phyloP scores from a whole-genome alignment of 768 basidiomycete genomes.

The Tricholomella constricta region DNA sequence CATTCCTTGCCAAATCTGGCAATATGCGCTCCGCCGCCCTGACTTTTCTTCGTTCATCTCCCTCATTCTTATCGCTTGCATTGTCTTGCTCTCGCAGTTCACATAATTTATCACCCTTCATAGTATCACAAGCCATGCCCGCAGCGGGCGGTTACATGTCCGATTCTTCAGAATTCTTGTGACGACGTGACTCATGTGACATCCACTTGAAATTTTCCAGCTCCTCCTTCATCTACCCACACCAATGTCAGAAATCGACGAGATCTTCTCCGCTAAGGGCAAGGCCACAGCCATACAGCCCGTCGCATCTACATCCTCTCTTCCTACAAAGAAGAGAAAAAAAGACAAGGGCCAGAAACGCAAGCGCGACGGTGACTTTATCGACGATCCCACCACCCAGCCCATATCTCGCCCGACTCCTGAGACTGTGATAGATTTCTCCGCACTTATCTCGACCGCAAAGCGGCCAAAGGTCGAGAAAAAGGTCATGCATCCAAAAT shows the following conservation, averaged over 20 bases:
- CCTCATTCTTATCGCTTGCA: background rate
- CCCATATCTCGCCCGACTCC: constrained; percentile 45
- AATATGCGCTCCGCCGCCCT: background rate
- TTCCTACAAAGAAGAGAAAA: constrained; percentile 48
- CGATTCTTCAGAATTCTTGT: background rate
- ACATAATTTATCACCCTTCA: background rate
- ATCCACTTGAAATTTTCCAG: constrained; percentile 4
- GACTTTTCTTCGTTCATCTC: background rate
- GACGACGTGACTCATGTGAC: constrained; percentile 12
- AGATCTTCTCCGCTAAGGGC: constrained; percentile 69
- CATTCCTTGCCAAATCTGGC: constrained; percentile 12
- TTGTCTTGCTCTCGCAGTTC: background rate
- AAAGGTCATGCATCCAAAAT: constrained; percentile 14
- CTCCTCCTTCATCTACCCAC: constrained; percentile 30
- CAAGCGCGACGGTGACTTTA: constrained; percentile 20
- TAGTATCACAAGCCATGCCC: background rate
- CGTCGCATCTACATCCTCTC: constrained; percentile 29
- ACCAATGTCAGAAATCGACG: constrained; percentile 77
- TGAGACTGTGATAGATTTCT: constrained; percentile 71
- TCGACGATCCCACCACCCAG: constrained; percentile 15
- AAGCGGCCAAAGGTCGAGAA: constrained; percentile 41
- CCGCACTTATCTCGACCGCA: constrained; percentile 31
- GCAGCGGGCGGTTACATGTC: background rate
- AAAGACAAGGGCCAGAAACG: constrained; percentile 44
- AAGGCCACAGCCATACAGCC: constrained; percentile 29